Conservation (phyloP, 345 rosid genomes). For the Sisymbrium altissimum region DNA sequence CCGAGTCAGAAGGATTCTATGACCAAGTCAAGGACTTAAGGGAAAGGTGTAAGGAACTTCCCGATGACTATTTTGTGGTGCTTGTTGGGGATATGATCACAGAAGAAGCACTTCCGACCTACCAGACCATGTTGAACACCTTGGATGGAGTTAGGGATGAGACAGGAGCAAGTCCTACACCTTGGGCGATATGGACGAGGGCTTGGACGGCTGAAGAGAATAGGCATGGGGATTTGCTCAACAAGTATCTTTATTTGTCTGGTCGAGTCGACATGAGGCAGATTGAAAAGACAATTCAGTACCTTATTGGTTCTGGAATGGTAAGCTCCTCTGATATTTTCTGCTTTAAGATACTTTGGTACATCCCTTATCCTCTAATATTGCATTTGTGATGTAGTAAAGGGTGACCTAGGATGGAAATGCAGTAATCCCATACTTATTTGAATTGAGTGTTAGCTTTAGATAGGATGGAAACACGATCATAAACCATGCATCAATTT, state of each 20-base stretch:
- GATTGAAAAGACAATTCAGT: conserved; percentile 71
- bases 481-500: neutral
- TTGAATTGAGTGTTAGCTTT: neutral
- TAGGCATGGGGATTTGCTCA: conserved; percentile 72
- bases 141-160: conserved; percentile 70
- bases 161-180: conserved; percentile 61
- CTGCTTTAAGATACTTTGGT: too few species aligned
- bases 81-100: conserved; percentile 80
- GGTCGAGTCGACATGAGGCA: conserved; percentile 78
- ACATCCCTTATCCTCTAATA: neutral
- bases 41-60: conserved; percentile 53
- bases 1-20: conserved; percentile 53
- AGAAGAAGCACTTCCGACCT: conserved; percentile 73
- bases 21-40: conserved; percentile 66
- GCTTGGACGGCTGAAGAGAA: conserved; percentile 85
- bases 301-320: conserved; percentile 72
- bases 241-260: conserved; percentile 65
- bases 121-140: conserved; percentile 73
- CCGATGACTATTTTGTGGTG: conserved; percentile 64
- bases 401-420: neutral
- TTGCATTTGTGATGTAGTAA: neutral
- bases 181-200: conserved; percentile 74
- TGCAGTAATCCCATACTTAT: neutral
- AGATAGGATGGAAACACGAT: neutral
- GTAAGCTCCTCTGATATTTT: conserved; percentile 32